phyloP scores from a whole-genome alignment of 352 stramenopile species.

The Globisporangium yorkense region DNA sequence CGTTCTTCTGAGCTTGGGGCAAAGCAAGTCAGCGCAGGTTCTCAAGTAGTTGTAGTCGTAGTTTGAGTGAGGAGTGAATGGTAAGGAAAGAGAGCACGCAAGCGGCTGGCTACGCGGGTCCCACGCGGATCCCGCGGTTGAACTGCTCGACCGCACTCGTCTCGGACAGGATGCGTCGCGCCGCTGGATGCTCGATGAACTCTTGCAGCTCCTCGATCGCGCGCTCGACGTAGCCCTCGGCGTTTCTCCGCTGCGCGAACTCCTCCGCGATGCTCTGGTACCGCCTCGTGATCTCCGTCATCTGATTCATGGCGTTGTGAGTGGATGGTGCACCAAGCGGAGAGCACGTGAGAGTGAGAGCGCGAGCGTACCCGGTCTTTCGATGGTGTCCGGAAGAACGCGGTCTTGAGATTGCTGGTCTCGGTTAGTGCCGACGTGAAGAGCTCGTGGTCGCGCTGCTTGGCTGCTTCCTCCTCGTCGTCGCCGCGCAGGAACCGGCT shows the following conservation, averaged over 20 bases:
- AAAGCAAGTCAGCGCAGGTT: background rate
- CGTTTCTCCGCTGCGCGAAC: constrained; percentile 52
- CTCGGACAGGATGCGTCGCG: constrained; percentile 64
- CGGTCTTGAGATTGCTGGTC: constrained; percentile 47
- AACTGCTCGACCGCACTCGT: constrained; percentile 48
- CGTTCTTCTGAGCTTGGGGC: constrained; percentile 36
- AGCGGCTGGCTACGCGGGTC: constrained; percentile 22
- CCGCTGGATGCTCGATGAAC: constrained; percentile 71
- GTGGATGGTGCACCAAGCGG: background rate
- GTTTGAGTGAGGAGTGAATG: background rate
- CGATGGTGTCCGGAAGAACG: constrained; percentile 67
- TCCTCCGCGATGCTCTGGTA: constrained; percentile 71
- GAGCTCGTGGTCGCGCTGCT: constrained; percentile 27
- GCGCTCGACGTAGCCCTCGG: constrained; percentile 64
- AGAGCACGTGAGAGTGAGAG: background rate
- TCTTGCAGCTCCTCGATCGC: constrained; percentile 64
- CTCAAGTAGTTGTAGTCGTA: background rate
- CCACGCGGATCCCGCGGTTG: constrained; percentile 67
- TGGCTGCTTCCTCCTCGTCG: constrained; percentile 30
- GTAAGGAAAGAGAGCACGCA: too few relatives aligned
- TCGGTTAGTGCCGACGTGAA: constrained; percentile 38
- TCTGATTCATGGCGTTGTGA: constrained; percentile 20
- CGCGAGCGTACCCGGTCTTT: constrained; percentile 37
- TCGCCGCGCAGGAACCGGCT: constrained; percentile 60
- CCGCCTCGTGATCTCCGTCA: constrained; percentile 66